Evolutionary conservation across 1,139 yeast species (phyloP).

Genomic region (Saccharomyces hybrid): DNA sequence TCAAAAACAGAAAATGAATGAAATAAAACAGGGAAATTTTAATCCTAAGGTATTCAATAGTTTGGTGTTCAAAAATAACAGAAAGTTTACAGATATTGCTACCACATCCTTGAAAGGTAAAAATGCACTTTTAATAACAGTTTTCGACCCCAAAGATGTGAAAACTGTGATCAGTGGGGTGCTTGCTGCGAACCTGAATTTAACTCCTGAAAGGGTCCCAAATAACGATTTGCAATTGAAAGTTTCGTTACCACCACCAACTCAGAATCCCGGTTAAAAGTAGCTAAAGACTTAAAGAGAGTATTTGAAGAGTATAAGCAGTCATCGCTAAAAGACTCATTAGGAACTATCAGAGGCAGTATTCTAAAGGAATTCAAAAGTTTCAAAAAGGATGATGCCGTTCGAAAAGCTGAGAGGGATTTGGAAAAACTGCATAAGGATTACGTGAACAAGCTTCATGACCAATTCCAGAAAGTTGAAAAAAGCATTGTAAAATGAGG

Average conservation of each 20-base stretch:
- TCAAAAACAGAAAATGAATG: conserved; percentile 51
- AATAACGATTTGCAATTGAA: conserved; percentile 64
- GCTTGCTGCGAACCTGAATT: conserved; percentile 56
- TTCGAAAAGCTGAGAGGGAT: conserved; percentile 45
- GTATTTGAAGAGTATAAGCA: conserved; percentile 57
- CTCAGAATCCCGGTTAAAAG: conserved; percentile 58
- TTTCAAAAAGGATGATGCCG: conserved; percentile 48
- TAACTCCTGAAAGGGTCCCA: conserved; percentile 74
- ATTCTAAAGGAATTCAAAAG: conserved; percentile 51
- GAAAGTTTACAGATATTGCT: conserved; percentile 56
- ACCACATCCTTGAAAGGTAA: conserved; percentile 69
- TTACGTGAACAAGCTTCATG: conserved; percentile 50
- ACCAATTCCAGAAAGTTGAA: conserved; percentile 53
- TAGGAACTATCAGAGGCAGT: conserved; percentile 56
- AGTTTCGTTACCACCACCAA: conserved; percentile 67
- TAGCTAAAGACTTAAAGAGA: conserved; percentile 52
- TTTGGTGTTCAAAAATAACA: conserved; percentile 42
- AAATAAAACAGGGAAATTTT: conserved; percentile 58
- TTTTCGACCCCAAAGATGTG: conserved; percentile 69
- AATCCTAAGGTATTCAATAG: conserved; percentile 61
- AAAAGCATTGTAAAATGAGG: conserved; percentile 31
- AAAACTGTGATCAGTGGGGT: conserved; percentile 65
- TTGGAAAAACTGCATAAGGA: conserved; percentile 63
- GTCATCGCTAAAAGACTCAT: conserved; percentile 44
- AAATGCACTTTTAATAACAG: conserved; percentile 61